Conservation (phyloP, 352 stramenopile genomes). For the Halophytophthora polymorphica region DNA sequence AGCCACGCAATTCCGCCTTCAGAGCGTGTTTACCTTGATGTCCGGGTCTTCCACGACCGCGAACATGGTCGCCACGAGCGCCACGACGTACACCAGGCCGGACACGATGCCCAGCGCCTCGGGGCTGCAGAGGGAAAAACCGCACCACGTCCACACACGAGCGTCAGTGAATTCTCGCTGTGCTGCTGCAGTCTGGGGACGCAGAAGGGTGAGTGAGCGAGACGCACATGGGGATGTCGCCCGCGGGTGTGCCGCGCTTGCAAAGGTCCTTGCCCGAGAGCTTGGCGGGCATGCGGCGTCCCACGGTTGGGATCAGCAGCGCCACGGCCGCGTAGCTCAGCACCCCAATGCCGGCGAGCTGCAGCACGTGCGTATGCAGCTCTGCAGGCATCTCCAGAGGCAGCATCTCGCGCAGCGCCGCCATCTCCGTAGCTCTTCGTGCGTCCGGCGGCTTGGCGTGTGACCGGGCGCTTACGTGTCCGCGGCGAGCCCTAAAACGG, state of each 20-base stretch:
- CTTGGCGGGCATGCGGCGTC: conserved; percentile 68
- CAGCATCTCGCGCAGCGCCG: conserved; percentile 16
- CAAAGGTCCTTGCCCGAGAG: conserved; percentile 92
- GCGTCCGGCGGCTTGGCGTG: not conserved
- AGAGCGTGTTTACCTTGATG: conserved; percentile 34
- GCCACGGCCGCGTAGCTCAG: conserved; percentile 58
- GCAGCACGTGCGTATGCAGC: conserved; percentile 43
- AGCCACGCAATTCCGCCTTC: too few relatives aligned
- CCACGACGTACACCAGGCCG: conserved; percentile 77
- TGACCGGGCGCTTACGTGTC: not conserved
- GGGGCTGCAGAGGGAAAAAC: conserved; percentile 36
- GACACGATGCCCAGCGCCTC: conserved; percentile 88
- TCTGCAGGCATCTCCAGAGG: conserved; percentile 19
- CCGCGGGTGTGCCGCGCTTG: conserved; percentile 86
- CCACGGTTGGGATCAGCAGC: conserved; percentile 59
- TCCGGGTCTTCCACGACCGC: conserved; percentile 63
- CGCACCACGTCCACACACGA: not conserved
- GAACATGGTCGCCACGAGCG: conserved; percentile 67
- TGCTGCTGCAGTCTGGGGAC: not conserved
- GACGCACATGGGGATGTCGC: conserved; percentile 84
- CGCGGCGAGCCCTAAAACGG: too few relatives aligned
- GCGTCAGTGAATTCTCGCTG: not conserved
- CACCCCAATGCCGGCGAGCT: conserved; percentile 50
- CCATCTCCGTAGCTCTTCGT: conserved; percentile 12
- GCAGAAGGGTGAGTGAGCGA: not conserved